Evolutionary conservation across 345 rosid genomes (phyloP).

Genomic region (Brassica rapa): DNA sequence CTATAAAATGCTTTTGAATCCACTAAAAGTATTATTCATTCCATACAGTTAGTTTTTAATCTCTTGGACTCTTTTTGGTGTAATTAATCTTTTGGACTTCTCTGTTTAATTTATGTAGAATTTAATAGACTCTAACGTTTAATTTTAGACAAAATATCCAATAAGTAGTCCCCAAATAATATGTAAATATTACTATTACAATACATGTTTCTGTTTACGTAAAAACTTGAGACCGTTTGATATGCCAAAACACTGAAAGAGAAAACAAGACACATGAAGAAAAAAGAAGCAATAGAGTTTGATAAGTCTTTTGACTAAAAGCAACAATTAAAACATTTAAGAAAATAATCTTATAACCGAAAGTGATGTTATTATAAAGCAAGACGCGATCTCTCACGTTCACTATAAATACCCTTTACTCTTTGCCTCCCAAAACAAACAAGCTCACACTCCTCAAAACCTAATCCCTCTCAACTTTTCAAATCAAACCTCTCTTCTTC

Average conservation of each 20-base stretch:
- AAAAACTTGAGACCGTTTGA: slow-evolving; percentile 9
- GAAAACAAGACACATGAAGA: background rate
- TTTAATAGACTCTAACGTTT: background rate
- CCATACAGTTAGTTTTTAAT: background rate
- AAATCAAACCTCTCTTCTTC: background rate
- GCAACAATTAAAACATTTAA: background rate
- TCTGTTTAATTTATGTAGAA: background rate
- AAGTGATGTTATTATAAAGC: slow-evolving; percentile 5
- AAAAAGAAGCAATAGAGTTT: background rate
- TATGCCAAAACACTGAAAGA: background rate
- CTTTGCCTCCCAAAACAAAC: slow-evolving; percentile 23
- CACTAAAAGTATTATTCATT: background rate
- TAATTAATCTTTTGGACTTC: background rate
- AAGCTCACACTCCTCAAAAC: slow-evolving; percentile 24
- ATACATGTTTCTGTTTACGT: background rate
- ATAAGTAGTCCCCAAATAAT: background rate
- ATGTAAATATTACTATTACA: background rate
- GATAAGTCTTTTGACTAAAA: slow-evolving; percentile 10
- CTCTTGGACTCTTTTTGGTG: too few species aligned
- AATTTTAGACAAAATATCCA: background rate
- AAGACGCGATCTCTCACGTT: background rate
- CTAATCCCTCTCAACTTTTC: slow-evolving; percentile 20
- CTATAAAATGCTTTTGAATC: background rate
- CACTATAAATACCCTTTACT: slow-evolving; percentile 26
- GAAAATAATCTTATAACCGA: slow-evolving; percentile 16